Conservation (phyloP, 176 grass and related monocot species). For the Panicum miliaceum region DNA sequence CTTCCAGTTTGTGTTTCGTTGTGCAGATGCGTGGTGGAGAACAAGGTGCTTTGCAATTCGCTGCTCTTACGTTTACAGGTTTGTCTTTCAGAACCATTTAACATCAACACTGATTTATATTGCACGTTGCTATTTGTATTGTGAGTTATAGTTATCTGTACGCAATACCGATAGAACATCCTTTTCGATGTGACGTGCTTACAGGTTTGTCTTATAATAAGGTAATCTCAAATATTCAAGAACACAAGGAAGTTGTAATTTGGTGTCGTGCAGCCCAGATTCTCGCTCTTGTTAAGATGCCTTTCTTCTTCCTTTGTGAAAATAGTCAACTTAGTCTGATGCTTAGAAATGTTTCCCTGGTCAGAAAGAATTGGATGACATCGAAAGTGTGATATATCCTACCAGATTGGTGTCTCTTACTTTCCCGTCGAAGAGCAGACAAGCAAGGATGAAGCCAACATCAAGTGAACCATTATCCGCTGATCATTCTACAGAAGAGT, state of each 20-base stretch:
- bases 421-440: slow-evolving; percentile 50
- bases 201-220: not conserved
- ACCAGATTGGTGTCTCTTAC: slow-evolving; percentile 71
- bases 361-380: slow-evolving; percentile 63
- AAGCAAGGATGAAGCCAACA: slow-evolving; percentile 30
- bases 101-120: slow-evolving; percentile 5
- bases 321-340: slow-evolving; percentile 23
- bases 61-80: slow-evolving; percentile 82
- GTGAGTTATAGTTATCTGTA: not conserved
- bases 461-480: slow-evolving; percentile 32
- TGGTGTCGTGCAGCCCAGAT: slow-evolving; percentile 10
- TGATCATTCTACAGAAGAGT: slow-evolving; percentile 38
- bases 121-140: not conserved
- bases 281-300: not conserved
- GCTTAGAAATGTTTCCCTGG: slow-evolving; percentile 11
- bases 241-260: not conserved
- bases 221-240: not conserved
- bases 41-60: slow-evolving; percentile 97
- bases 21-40: slow-evolving; percentile 95
- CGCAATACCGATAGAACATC: not conserved
- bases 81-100: slow-evolving; percentile 27
- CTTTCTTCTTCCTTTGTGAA: not conserved
- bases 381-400: slow-evolving; percentile 66
- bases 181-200: not conserved
- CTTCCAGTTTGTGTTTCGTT: slow-evolving; percentile 14